Evolutionary conservation across 106 monocot species (phyloP).

Genomic region (Acorus gramineus): DNA sequence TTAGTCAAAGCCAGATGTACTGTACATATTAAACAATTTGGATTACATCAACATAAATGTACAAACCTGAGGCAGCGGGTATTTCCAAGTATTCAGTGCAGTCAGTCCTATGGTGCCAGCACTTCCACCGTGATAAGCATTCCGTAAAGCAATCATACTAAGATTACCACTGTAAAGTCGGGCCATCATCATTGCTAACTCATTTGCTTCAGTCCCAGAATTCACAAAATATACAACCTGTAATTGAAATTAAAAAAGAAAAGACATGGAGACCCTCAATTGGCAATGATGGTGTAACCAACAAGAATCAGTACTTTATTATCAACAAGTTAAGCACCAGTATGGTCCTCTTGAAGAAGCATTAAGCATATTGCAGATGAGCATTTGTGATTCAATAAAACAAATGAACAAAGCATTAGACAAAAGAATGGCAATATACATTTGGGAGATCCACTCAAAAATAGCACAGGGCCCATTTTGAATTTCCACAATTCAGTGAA

Average conservation of each 20-base stretch:
- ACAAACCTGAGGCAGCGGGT: slow-evolving; percentile 89
- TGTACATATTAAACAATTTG: not conserved
- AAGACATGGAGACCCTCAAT: not conserved
- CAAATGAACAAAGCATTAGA: too few relatives aligned
- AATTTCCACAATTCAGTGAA: too few relatives aligned
- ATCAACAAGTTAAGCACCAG: too few relatives aligned
- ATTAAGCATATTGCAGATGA: too few relatives aligned
- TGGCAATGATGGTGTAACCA: not conserved
- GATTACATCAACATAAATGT: not conserved
- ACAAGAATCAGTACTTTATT: too few relatives aligned
- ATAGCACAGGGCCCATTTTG: too few relatives aligned
- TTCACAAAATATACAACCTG: slow-evolving; percentile 99
- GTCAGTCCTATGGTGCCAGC: slow-evolving; percentile 87
- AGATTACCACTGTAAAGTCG: slow-evolving; percentile 87
- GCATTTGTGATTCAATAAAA: too few relatives aligned
- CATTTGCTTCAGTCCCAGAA: slow-evolving; percentile 99
- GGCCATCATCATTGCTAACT: slow-evolving; percentile 93
- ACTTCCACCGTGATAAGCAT: slow-evolving; percentile 97
- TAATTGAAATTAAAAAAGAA: slow-evolving; percentile 5
- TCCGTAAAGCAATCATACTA: slow-evolving; percentile 89
- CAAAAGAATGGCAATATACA: too few relatives aligned
- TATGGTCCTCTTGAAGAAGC: too few relatives aligned
- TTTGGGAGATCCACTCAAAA: too few relatives aligned
- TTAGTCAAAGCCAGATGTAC: not conserved
- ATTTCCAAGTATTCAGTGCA: slow-evolving; percentile 89